Percentiles rank a stretch among this genome's conserved stretches.
These are phyloP conservation scores for Trichophyton benhamiae DNA, from an alignment of 2,329 filamentous ascomycete genomes.

Conservation along the genomic window DNA sequence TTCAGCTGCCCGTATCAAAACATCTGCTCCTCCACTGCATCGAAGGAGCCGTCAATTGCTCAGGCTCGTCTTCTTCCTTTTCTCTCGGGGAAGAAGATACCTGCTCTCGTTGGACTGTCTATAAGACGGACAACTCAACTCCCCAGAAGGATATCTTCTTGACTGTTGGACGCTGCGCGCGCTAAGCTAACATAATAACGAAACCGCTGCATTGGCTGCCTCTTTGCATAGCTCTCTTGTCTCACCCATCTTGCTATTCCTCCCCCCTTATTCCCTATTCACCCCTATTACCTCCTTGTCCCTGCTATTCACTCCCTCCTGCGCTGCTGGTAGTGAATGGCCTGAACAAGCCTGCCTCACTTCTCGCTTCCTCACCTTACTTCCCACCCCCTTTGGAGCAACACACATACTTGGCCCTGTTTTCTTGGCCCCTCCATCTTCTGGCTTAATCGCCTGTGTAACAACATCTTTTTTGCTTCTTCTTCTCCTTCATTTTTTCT, in stretches of 20 bases:
- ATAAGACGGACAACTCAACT: no score
- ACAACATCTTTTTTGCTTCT: background rate
- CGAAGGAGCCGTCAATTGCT: no score
- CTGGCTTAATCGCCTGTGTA: background rate
- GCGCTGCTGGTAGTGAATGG: background rate
- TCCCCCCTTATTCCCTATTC: background rate
- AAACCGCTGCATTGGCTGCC: background rate
- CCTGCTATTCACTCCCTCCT: background rate
- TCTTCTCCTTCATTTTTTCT: background rate
- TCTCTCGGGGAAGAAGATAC: no score
- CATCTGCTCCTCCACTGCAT: no score
- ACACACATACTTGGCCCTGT: background rate
- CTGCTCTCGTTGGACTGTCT: no score
- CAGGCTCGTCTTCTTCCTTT: no score
- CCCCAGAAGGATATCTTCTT: background rate
- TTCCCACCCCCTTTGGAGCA: background rate
- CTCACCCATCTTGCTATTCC: background rate
- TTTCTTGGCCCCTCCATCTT: slow-evolving; percentile 1
- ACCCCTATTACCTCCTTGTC: background rate
- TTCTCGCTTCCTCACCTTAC: background rate
- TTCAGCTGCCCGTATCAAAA: no score
- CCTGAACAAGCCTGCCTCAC: background rate
- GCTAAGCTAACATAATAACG: background rate
- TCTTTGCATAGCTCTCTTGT: background rate
- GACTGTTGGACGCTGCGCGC: background rate